Evolutionary conservation across 2,329 filamentous ascomycete species (phyloP).

Genomic region (Orbilia ellipsospora): DNA sequence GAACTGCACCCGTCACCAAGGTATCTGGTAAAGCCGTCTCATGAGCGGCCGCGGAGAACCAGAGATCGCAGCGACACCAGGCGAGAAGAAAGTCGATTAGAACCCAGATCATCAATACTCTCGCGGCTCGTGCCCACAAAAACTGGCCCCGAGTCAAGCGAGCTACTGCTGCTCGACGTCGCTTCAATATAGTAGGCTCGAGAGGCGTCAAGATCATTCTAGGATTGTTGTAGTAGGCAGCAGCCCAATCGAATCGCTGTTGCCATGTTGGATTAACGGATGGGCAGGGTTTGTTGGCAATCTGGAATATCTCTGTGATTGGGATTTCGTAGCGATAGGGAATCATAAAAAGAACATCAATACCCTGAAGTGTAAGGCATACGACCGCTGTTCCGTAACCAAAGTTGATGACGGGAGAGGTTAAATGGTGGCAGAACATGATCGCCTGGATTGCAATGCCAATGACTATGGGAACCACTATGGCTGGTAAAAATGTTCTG

Average conservation of each 20-base stretch:
- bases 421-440: conserved; percentile 41
- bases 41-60: conserved; percentile 23
- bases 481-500: conserved; percentile 32
- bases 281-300: conserved; percentile 23
- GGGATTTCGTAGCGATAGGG: conserved; percentile 44
- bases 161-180: conserved; percentile 26
- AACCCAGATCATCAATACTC: conserved; percentile 35
- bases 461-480: conserved; percentile 34
- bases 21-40: conserved; percentile 19
- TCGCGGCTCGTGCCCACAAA: conserved; percentile 6
- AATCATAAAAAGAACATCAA: conserved; percentile 45
- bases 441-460: conserved; percentile 42
- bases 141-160: conserved; percentile 16
- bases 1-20: neutral
- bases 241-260: conserved; percentile 50
- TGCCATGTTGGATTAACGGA: conserved; percentile 37
- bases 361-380: conserved; percentile 37
- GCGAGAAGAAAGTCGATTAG: conserved; percentile 46
- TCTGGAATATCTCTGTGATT: conserved; percentile 34
- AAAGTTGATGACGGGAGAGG: conserved; percentile 45
- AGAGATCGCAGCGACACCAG: conserved; percentile 38
- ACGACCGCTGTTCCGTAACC: conserved; percentile 42
- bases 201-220: conserved; percentile 44
- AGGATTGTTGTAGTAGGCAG: conserved; percentile 40
- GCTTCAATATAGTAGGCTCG: conserved; percentile 34